Evolutionary conservation across 306 rosid species (phyloP).

Genomic region (Carpinus viminea): DNA sequence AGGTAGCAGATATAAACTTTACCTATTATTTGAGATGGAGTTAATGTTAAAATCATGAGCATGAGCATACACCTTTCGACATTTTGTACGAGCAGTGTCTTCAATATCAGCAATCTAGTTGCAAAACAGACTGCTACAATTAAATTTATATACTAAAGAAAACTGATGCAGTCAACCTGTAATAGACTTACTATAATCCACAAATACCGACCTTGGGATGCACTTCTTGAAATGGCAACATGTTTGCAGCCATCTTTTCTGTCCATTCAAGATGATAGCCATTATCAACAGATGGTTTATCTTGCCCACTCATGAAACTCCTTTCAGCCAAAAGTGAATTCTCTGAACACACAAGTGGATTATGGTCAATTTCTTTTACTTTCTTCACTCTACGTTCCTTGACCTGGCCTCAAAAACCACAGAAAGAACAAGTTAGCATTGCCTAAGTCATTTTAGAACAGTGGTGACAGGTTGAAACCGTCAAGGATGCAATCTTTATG

Average conservation of each 20-base stretch:
- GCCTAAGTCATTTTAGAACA: neutral
- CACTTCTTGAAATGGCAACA: conserved; percentile 29
- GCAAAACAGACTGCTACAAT: conserved; percentile 16
- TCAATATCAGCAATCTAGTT: conserved; percentile 49
- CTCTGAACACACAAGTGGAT: conserved; percentile 45
- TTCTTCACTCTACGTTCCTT: conserved; percentile 56
- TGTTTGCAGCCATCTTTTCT: conserved; percentile 32
- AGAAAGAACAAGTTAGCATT: conserved; percentile 12
- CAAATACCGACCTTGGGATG: conserved; percentile 41
- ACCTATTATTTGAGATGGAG: conserved; percentile 81
- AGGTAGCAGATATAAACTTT: conserved; percentile 18
- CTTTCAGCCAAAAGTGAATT: conserved; percentile 56
- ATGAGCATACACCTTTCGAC: conserved; percentile 62
- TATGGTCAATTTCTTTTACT: conserved; percentile 42
- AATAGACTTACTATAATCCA: conserved; percentile 12
- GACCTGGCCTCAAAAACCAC: conserved; percentile 44
- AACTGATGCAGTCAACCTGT: neutral
- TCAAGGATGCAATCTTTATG: no score
- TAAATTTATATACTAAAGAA: conserved; percentile 13
- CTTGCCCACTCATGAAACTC: conserved; percentile 50
- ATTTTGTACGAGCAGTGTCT: conserved; percentile 43
- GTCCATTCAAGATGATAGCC: conserved; percentile 44
- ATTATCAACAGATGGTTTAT: conserved; percentile 32
- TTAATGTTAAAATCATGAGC: conserved; percentile 72
- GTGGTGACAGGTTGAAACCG: neutral